Evolutionary conservation across 768 basidiomycete genomes (phyloP).

Genomic region (Floccularia luteovirens): DNA sequence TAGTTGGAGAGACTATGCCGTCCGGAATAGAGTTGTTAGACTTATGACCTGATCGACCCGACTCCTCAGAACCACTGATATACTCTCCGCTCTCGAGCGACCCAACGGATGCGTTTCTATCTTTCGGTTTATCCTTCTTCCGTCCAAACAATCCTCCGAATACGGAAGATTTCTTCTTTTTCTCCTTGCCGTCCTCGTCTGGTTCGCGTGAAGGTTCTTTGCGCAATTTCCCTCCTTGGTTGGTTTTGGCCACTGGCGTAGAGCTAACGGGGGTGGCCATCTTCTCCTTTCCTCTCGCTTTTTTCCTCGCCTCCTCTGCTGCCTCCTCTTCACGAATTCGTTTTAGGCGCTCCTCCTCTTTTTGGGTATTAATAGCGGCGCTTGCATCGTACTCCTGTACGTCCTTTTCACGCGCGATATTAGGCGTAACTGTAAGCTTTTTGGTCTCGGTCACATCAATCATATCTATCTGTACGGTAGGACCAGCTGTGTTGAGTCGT

Average conservation of each 20-base stretch:
- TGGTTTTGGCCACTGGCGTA: slow-evolving; percentile 19
- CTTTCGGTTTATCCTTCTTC: slow-evolving; percentile 65
- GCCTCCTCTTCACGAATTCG: slow-evolving; percentile 37
- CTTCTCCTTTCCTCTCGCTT: slow-evolving; percentile 48
- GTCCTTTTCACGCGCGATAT: slow-evolving; percentile 56
- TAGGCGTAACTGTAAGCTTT: slow-evolving; percentile 72
- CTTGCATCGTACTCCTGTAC: slow-evolving; percentile 25
- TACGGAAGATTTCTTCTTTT: slow-evolving; percentile 69
- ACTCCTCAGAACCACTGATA: slow-evolving; percentile 51
- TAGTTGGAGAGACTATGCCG: slow-evolving; percentile 42
- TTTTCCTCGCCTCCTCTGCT: slow-evolving; percentile 29
- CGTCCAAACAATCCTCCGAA: slow-evolving; percentile 71
- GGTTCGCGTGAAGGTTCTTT: slow-evolving; percentile 28
- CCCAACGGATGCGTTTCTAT: slow-evolving; percentile 29
- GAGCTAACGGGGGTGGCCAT: slow-evolving; percentile 40
- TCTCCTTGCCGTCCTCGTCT: slow-evolving; percentile 30
- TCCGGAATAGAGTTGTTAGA: slow-evolving; percentile 22
- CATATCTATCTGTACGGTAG: slow-evolving; percentile 46
- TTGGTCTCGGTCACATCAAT: slow-evolving; percentile 66
- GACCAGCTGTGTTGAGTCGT: slow-evolving; percentile 22
- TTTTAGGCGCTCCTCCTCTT: slow-evolving; percentile 34
- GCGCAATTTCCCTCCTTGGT: slow-evolving; percentile 29
- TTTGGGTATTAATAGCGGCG: slow-evolving; percentile 14
- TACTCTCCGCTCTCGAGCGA: slow-evolving; percentile 47
- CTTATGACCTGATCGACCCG: slow-evolving; percentile 42